Conservation (phyloP, 1,284 basidiomycete genomes). For the Ceratorhiza oryzae-sativae region DNA sequence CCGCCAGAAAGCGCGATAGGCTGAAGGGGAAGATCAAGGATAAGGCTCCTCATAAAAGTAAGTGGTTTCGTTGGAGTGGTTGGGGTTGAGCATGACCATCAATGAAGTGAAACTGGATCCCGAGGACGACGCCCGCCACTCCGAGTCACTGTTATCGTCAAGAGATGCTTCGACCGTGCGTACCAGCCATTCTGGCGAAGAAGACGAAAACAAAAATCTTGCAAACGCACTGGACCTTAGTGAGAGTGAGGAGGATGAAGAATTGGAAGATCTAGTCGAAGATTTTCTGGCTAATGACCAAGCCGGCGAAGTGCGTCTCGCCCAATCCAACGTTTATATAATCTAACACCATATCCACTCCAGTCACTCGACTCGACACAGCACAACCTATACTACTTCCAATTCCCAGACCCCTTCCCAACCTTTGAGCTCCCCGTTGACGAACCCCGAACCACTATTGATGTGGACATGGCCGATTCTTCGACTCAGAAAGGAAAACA, state of each 20-base stretch:
- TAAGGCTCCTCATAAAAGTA: not conserved
- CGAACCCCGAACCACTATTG: conserved; percentile 37
- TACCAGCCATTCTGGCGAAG: conserved; percentile 49
- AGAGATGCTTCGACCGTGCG: conserved; percentile 25
- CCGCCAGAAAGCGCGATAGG: conserved; percentile 53
- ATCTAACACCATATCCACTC: not conserved
- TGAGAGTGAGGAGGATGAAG: conserved; percentile 86
- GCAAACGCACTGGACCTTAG: conserved; percentile 80
- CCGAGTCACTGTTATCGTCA: conserved; percentile 16
- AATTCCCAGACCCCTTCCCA: conserved; percentile 91
- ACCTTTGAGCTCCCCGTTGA: conserved; percentile 58
- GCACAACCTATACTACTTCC: conserved; percentile 87
- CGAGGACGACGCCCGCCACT: conserved; percentile 47
- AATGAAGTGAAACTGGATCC: conserved; percentile 47
- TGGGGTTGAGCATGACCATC: not conserved
- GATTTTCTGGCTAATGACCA: conserved; percentile 66
- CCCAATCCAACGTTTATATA: conserved; percentile 19
- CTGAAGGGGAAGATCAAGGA: conserved; percentile 44
- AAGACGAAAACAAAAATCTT: conserved; percentile 63
- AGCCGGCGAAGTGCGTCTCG: conserved; percentile 45
- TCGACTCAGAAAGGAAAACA: conserved; percentile 43
- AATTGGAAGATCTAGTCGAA: conserved; percentile 82
- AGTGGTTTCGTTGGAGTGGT: not conserved
- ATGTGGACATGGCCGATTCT: conserved; percentile 47
- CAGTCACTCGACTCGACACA: conserved; percentile 44